Evolutionary conservation across 1,284 basidiomycete genomes (phyloP), one percentile per base, ranked within the genome.

Genomic region (Pseudozyma flocculosa): DNA sequence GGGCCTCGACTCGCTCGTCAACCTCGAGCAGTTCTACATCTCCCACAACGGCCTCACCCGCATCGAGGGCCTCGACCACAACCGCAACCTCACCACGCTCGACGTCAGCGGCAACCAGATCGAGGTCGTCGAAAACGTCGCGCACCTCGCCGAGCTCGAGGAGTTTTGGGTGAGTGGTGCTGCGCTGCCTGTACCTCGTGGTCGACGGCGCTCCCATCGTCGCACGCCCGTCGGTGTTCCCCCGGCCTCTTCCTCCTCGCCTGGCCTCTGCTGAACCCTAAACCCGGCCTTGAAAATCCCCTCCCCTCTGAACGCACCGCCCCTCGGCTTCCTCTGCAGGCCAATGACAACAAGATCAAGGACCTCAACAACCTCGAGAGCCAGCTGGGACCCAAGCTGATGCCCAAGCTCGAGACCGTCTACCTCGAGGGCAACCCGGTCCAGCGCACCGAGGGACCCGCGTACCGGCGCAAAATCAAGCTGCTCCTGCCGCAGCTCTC

Each of bases 381-480:
- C 1, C 84, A 95, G 75, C 84, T 96, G n/a, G 83, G 84, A 29
- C 80, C 83, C n/a, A 82, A 89, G 36, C 51, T 39, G 21, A 75
- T 75, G 65, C 70, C 80, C 2, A 82, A 85, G 3, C 82, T 98
- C 14, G 84, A 88, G 74, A 98, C 95, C 1, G 83, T 98, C 9
- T 98, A 98, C 78, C 84, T 98, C 29, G 94, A 98, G 79, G 87
- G 86, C 8, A 98, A 98, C 77, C 95, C 95, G 2, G 88, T 89
- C 60, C 92, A 97, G 78, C 83, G 80, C 37, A 82, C 83, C 18
- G 90, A 96, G 72, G 87, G 85, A 66, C 80, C 84, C 1, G 85
- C 83, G 18, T 98, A 98, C 78, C 82, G 92, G 62, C 82, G 94
- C 49, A 98, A 96, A 81, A 82, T 98, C 56, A 92, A 89, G 74